phyloP scores from a whole-genome alignment of 2,329 filamentous ascomycete species.

The Colletotrichum sp. region DNA sequence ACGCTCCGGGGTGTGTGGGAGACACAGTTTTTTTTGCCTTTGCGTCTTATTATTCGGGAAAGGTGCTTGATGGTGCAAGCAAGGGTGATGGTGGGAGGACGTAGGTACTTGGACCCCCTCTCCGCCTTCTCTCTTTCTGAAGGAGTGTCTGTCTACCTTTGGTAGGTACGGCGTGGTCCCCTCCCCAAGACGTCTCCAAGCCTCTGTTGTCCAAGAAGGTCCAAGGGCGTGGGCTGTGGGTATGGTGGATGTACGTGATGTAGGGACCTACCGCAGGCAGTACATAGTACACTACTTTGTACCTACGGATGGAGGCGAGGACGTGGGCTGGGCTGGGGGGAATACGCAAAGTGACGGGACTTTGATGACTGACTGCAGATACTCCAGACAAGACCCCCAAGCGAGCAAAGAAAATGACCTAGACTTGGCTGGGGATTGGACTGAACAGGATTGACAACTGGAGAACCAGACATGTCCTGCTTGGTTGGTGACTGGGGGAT shows the following conservation, averaged over 20 bases:
- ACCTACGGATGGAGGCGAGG: neutral
- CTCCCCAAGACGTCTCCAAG: neutral
- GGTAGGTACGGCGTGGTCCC: neutral
- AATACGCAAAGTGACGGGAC: neutral
- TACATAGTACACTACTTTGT: neutral
- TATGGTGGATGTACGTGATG: neutral
- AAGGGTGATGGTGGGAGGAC: slow-evolving; percentile 14
- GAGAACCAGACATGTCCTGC: neutral
- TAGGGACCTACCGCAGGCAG: neutral
- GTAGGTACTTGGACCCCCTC: neutral
- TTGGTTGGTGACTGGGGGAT: neutral
- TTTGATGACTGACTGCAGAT: neutral
- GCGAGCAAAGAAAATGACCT: neutral
- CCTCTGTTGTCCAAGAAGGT: neutral
- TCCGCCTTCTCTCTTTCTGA: neutral
- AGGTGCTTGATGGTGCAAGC: slow-evolving; percentile 13
- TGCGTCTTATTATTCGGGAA: slow-evolving; percentile 18
- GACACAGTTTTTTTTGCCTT: slow-evolving; percentile 9
- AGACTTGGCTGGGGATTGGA: neutral
- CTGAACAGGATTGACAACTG: neutral
- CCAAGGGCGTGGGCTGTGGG: neutral
- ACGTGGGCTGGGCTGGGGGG: neutral
- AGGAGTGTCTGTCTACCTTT: neutral
- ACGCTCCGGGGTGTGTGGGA: slow-evolving; percentile 6
- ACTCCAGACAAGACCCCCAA: neutral